Conservation (phyloP, 2,329 filamentous ascomycete genomes). For the Ophiostoma himal-ulmi region DNA sequence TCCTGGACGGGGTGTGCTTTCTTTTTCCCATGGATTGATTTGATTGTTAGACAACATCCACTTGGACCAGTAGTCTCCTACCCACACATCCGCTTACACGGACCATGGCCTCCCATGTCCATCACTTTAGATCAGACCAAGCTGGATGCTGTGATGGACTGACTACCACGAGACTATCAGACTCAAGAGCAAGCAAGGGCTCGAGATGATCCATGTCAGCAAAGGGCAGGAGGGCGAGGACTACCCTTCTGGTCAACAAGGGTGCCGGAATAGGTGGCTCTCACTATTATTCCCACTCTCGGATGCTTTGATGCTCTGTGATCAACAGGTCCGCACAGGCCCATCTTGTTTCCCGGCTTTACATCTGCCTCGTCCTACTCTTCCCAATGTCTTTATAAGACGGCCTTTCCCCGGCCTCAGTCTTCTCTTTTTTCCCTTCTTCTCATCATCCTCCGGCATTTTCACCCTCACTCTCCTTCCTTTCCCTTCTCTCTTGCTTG, state of each 20-base stretch:
- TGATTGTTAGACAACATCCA: background rate
- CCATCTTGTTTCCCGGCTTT: constrained; percentile 8
- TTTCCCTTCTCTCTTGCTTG: constrained; percentile 1
- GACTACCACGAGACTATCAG: background rate
- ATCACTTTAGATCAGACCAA: background rate
- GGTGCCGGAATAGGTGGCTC: background rate
- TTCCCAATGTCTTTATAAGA: constrained; percentile 18
- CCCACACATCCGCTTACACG: constrained; percentile 6
- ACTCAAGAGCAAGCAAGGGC: constrained; percentile 5
- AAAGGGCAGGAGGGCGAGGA: background rate
- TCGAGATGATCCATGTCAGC: constrained; percentile 2
- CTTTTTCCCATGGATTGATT: background rate
- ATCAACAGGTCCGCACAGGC: background rate
- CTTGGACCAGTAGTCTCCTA: background rate
- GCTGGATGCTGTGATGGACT: background rate
- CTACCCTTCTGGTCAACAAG: background rate
- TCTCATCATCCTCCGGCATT: constrained; percentile 19
- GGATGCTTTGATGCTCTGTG: background rate
- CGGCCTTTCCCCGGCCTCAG: constrained; percentile 16
- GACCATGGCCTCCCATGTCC: background rate
- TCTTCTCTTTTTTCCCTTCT: constrained; percentile 3
- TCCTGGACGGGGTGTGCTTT: background rate
- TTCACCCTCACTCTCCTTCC: constrained; percentile 11
- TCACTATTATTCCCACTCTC: background rate
- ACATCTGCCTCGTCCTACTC: background rate